A percentile compares a stretch with the other conserved stretches of the same genome.
Evolutionary conservation across 2,329 filamentous ascomycete species (phyloP).

Genomic region (Hypoxylon sp.): DNA sequence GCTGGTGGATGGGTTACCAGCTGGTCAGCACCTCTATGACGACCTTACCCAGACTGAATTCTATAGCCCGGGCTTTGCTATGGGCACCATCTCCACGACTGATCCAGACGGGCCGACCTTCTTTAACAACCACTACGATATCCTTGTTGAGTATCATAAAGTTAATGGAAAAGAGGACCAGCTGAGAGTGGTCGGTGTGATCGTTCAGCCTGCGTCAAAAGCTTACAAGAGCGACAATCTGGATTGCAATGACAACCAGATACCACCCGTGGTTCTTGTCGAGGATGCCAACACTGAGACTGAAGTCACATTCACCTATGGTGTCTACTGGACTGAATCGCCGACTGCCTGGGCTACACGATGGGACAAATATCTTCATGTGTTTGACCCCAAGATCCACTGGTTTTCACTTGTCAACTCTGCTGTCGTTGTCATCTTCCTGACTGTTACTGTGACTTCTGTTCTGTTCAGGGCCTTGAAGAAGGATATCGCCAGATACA

Average conservation of each 20-base stretch:
- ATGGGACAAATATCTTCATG: conserved; percentile 99
- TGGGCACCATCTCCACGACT: conserved; percentile 67
- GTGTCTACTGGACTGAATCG: conserved; percentile 88
- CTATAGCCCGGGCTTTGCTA: conserved; percentile 90
- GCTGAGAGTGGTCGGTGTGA: conserved; percentile 90
- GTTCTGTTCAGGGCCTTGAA: conserved; percentile 88
- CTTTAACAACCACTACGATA: conserved; percentile 97
- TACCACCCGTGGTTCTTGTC: conserved; percentile 71
- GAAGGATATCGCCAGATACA: conserved; percentile 97
- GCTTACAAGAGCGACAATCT: conserved; percentile 68
- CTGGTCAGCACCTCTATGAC: conserved; percentile 85
- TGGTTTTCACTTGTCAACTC: conserved; percentile 99
- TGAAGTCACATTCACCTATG: conserved; percentile 88
- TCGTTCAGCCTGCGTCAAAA: conserved; percentile 84
- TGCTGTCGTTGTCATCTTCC: conserved; percentile 91
- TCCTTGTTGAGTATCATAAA: conserved; percentile 91
- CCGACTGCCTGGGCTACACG: conserved; percentile 92
- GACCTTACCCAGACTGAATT: conserved; percentile 81
- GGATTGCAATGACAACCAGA: conserved; percentile 72
- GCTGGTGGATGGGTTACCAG: conserved; percentile 94
- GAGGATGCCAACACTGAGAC: conserved; percentile 69
- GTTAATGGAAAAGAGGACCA: conserved; percentile 75
- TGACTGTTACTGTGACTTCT: conserved; percentile 92
- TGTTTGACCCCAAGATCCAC: conserved; percentile 97
- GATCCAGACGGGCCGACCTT: conserved; percentile 68